Evolutionary conservation across 768 basidiomycete species (phyloP).

Genomic region (Termitomyces sp.): DNA sequence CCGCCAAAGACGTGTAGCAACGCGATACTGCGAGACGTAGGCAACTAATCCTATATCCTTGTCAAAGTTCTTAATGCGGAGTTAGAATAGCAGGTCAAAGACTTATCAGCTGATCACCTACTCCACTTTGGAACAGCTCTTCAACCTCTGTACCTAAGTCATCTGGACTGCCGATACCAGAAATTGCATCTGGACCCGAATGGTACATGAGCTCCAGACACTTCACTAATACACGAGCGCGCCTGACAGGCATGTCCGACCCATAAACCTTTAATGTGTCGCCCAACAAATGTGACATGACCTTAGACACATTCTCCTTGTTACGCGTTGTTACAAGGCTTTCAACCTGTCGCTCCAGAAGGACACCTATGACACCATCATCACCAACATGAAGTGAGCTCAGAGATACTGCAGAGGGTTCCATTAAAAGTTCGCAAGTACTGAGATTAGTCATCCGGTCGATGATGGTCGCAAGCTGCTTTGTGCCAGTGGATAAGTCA

Average conservation of each 20-base stretch:
- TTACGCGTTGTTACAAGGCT: slow-evolving; percentile 48
- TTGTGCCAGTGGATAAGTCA: slow-evolving; percentile 33
- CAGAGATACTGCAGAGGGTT: slow-evolving; percentile 45
- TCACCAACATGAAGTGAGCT: slow-evolving; percentile 18
- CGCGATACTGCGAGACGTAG: slow-evolving; percentile 43
- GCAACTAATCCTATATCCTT: slow-evolving; percentile 27
- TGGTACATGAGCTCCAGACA: slow-evolving; percentile 50
- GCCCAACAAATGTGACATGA: slow-evolving; percentile 36
- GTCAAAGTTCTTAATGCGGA: slow-evolving; percentile 24
- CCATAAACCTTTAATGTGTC: slow-evolving; percentile 49
- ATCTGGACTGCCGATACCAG: slow-evolving; percentile 25
- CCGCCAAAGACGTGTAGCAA: slow-evolving; percentile 59
- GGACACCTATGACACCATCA: slow-evolving; percentile 36
- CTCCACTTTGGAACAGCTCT: slow-evolving; percentile 34
- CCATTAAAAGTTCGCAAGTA: slow-evolving; percentile 58
- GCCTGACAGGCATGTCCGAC: slow-evolving; percentile 46
- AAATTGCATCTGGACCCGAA: slow-evolving; percentile 16
- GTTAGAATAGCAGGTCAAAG: background rate
- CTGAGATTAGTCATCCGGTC: slow-evolving; percentile 66
- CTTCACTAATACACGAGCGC: slow-evolving; percentile 51
- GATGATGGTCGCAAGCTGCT: slow-evolving; percentile 54
- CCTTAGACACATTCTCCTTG: slow-evolving; percentile 48
- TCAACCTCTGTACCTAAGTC: slow-evolving; percentile 37
- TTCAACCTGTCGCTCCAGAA: slow-evolving; percentile 60
- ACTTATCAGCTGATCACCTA: slow-evolving; percentile 17